Base-by-base conservation (phyloP, 495 filamentous ascomycete genomes). In the Parachaetomium inaequale region DNA sequence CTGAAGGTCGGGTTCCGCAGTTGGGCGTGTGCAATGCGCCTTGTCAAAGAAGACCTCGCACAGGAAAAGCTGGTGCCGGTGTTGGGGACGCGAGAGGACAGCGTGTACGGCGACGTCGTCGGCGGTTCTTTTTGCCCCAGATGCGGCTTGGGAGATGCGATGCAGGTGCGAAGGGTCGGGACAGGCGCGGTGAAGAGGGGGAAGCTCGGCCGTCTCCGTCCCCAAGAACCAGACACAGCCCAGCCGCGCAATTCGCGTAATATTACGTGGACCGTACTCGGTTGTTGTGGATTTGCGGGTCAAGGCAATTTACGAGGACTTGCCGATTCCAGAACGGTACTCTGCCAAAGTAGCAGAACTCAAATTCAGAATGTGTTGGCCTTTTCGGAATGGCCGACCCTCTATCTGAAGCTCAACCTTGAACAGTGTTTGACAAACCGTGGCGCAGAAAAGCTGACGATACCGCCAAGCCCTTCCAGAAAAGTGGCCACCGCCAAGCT, bases 221-320 rank as follows among this genome's bases (percentile, higher is more conserved):
- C 3, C 2, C 1, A 32, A n/a, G 28, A 51, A 10, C 14, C 29
- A n/a, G n/a, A n/a, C n/a, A n/a, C n/a, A n/a, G n/a, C n/a, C n/a
- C n/a, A n/a, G 49, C 49, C 7, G 28, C 17, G 59, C 29, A 34
- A 34, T 55, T 34, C 29, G 12, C 15, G 21, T 25, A 42, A 26
- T 38, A 34, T 46, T 58, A 58, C 56, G 43, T 46, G 55, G 56
- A 58, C 50, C 56, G 56, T n/a, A 43, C 40, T 19, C 17, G 40
- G 29, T 15, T 15, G n/a, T n/a, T n/a, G n/a, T n/a, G n/a, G n/a
- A n/a, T n/a, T n/a, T n/a, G n/a, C n/a, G n/a, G n/a, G n/a, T n/a
- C n/a, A n/a, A n/a, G n/a, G n/a, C n/a, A n/a, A n/a, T n/a, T n/a
- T n/a, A n/a, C n/a, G n/a, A n/a, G n/a, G n/a, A n/a, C n/a, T n/a